phyloP scores from a whole-genome alignment of 192 early-diverging fungal genomes.

The Umbelopsis sp. region DNA sequence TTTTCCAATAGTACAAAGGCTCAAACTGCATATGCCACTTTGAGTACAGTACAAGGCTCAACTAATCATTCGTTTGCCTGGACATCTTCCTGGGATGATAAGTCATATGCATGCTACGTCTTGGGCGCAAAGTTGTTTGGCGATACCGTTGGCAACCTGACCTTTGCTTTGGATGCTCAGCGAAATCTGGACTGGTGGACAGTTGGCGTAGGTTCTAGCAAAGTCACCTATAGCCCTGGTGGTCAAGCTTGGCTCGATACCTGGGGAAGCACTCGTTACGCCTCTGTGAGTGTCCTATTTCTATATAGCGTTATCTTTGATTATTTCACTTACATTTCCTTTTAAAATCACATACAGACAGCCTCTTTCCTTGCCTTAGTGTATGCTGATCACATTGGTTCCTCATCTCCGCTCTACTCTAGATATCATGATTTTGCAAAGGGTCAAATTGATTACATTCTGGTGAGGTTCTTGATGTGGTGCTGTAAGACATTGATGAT shows the following conservation, averaged over 20 bases:
- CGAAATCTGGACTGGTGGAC: neutral
- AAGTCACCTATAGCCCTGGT: neutral
- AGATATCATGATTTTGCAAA: conserved; percentile 17
- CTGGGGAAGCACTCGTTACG: neutral
- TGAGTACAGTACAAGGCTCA: conserved; percentile 26
- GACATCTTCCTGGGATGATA: conserved; percentile 45
- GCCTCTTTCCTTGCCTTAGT: neutral
- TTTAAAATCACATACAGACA: neutral
- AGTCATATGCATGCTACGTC: conserved; percentile 35
- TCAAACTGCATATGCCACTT: conserved; percentile 25
- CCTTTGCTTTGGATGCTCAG: conserved; percentile 1
- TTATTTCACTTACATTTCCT: neutral
- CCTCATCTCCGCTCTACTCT: neutral
- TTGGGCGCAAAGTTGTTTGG: conserved; percentile 29
- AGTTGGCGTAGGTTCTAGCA: neutral
- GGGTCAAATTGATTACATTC: conserved; percentile 17
- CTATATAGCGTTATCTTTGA: neutral
- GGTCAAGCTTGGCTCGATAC: neutral
- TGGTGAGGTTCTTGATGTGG: neutral
- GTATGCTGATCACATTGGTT: neutral
- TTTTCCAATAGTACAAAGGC: conserved; percentile 19
- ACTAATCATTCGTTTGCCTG: neutral
- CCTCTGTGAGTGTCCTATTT: neutral
- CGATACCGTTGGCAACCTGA: neutral
- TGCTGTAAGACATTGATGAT: neutral